These are phyloP conservation scores for Samsoniella hepiali DNA, from an alignment of 2,329 filamentous ascomycete genomes.

Conservation along the genomic window DNA sequence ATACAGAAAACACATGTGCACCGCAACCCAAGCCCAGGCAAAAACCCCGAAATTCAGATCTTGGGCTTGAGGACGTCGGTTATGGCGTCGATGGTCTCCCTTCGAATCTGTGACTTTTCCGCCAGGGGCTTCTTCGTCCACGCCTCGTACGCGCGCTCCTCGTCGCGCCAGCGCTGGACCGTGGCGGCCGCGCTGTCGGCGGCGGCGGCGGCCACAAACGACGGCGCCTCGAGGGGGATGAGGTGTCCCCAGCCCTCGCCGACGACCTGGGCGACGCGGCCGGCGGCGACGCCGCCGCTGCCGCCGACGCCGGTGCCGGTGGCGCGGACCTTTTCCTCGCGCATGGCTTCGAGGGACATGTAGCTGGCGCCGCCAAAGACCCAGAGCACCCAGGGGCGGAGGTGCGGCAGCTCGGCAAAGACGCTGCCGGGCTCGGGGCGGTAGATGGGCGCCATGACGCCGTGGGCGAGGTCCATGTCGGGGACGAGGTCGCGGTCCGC, in stretches of 20 bases:
- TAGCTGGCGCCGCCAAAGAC: constrained; percentile 62
- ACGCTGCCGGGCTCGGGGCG: constrained; percentile 60
- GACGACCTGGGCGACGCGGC: constrained; percentile 63
- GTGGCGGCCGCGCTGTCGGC: constrained; percentile 57
- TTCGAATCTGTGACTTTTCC: constrained; percentile 55
- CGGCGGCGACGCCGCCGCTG: constrained; percentile 60
- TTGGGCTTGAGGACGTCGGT: constrained; percentile 43
- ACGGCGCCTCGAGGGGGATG: constrained; percentile 76
- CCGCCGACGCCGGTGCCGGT: constrained; percentile 67
- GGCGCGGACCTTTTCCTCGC: constrained; percentile 56
- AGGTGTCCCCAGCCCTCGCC: constrained; percentile 70
- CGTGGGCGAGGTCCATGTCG: constrained; percentile 43
- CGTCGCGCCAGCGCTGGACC: constrained; percentile 52
- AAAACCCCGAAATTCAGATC: background rate
- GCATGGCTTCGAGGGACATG: constrained; percentile 49
- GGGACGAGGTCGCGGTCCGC: constrained; percentile 40
- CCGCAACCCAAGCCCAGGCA: too few species aligned
- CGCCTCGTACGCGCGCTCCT: constrained; percentile 54
- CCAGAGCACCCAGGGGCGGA: constrained; percentile 66
- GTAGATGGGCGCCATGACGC: constrained; percentile 56
- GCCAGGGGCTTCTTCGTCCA: constrained; percentile 49
- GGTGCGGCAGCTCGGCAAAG: constrained; percentile 52
- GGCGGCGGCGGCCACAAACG: constrained; percentile 59
- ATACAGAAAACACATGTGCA: too few species aligned
- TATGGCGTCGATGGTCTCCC: constrained; percentile 44